These are phyloP conservation scores for Cladosporium sp. DNA, from an alignment of 2,329 filamentous ascomycete species.

Conservation along the genomic window DNA sequence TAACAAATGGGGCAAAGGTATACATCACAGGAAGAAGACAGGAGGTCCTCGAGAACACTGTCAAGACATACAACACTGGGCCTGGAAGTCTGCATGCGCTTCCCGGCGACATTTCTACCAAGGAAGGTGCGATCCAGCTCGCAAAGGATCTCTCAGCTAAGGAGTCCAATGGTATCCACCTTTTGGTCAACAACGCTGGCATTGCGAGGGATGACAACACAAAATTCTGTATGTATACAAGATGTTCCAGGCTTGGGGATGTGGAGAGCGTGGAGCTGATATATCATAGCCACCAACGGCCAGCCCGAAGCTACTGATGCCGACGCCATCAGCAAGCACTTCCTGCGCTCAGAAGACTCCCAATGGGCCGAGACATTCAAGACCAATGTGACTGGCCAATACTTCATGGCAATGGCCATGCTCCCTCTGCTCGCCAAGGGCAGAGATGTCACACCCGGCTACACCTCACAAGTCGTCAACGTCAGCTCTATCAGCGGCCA, in stretches of 20 bases:
- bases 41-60: conserved; percentile 46
- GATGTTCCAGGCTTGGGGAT: too few species aligned
- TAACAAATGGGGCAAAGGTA: conserved; percentile 43
- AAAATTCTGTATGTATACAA: conserved; percentile 44
- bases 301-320: conserved; percentile 51
- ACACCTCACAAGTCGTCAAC: conserved; percentile 55
- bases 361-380: conserved; percentile 53
- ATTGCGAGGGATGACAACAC: conserved; percentile 55
- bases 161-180: conserved; percentile 55
- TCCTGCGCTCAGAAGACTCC: conserved; percentile 49
- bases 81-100: conserved; percentile 44
- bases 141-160: conserved; percentile 44
- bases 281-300: conserved; percentile 36
- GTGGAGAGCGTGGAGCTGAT: neutral
- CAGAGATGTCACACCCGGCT: conserved; percentile 46
- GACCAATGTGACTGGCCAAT: conserved; percentile 53
- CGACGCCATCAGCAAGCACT: conserved; percentile 52
- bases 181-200: conserved; percentile 57
- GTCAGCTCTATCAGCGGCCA: conserved; percentile 54
- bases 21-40: conserved; percentile 50
- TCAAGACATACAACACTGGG: conserved; percentile 48
- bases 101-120: conserved; percentile 52
- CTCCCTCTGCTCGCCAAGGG: conserved; percentile 56
- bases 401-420: conserved; percentile 57
- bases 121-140: conserved; percentile 48